Base-by-base conservation (phyloP, 2,329 filamentous ascomycete genomes). In the Aspergillus glaucus region DNA sequence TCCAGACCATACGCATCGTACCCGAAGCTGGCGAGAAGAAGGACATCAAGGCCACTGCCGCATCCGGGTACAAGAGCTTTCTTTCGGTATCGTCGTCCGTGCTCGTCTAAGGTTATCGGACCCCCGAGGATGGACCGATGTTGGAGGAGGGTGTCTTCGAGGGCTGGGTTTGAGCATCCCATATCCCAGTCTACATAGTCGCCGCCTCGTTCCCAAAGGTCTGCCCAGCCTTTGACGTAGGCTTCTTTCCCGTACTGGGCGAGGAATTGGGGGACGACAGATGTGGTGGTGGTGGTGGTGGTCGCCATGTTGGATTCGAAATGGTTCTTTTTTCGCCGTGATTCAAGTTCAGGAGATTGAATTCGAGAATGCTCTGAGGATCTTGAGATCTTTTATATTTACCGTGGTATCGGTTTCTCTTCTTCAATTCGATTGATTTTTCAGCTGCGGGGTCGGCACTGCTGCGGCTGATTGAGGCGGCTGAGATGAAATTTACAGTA, bases 1-100 rank as follows among this genome's bases (percentile, higher is more conserved):
- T 94, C 89, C 1, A 95, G 69, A 0, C 88, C 90, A 59, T 81
- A 84, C 1, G 83, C 82, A 67, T 94, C 85, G 64, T 87, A 93
- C 1, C 89, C 89, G 61, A 85, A 81, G 8, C 81, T 80, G 44
- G 83, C 80, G 41, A 95, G 77, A 34, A 95, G 74, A 8, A 88
- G 75, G 1, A 89, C 86, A 69, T 95, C 90, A 62, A 93, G 86
- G 4, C 89, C 90, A 43, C 80, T 79, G 0, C 89, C 90, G 67
- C 89, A 95, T 4, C 88, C 89, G 0, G 89, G 87, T 0, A 95
- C 85, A 7, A 94, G 73, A 1, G 85, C 88, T 49, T 73, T 75
- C 57, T 78, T 79, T 47, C 70, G 61, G 36, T 57, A 58, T 28
- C 50, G 56, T 21, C 58, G 40, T 8, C 54, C 55, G 40, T 61